A percentile compares a stretch with the other conserved stretches of the same genome.
Conservation (phyloP, 495 filamentous ascomycete species). For the Pyrenula aspistea region DNA sequence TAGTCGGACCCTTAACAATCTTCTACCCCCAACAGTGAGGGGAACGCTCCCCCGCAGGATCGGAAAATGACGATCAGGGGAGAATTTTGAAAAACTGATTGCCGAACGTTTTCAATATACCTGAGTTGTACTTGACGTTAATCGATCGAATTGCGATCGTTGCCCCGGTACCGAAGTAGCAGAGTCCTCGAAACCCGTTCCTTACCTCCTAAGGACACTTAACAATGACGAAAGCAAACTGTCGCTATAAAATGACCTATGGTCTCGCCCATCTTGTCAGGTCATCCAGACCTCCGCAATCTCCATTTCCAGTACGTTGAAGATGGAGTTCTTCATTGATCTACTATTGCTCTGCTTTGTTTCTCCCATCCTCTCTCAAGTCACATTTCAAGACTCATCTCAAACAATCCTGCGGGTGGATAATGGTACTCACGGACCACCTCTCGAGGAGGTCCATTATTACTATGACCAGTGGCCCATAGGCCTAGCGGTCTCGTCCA, state of each 20-base stretch:
- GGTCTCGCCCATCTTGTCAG: conserved; percentile 4
- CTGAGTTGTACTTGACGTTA: too few species aligned
- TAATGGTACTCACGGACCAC: conserved; percentile 21
- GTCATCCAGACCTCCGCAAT: background rate
- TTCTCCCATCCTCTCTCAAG: conserved; percentile 5
- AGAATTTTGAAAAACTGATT: too few species aligned
- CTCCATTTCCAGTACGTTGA: too few species aligned
- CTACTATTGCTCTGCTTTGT: conserved; percentile 3
- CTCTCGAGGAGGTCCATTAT: conserved; percentile 25
- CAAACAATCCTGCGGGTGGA: conserved; percentile 19
- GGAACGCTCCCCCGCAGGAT: too few species aligned
- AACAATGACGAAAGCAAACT: background rate
- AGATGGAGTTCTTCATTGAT: background rate
- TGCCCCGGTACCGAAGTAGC: too few species aligned
- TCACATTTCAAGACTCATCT: conserved; percentile 12
- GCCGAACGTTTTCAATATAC: too few species aligned
- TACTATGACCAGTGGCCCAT: conserved; percentile 33
- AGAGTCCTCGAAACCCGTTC: too few species aligned
- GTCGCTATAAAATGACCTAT: conserved; percentile 4
- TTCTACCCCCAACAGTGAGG: too few species aligned
- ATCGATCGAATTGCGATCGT: too few species aligned
- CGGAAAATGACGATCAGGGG: too few species aligned
- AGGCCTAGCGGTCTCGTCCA: conserved; percentile 22
- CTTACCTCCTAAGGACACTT: too few species aligned
- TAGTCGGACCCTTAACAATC: too few species aligned